Evolutionary conservation across 2,329 filamentous ascomycete genomes (phyloP).

Genomic region (Emmonsiellopsis sp.): DNA sequence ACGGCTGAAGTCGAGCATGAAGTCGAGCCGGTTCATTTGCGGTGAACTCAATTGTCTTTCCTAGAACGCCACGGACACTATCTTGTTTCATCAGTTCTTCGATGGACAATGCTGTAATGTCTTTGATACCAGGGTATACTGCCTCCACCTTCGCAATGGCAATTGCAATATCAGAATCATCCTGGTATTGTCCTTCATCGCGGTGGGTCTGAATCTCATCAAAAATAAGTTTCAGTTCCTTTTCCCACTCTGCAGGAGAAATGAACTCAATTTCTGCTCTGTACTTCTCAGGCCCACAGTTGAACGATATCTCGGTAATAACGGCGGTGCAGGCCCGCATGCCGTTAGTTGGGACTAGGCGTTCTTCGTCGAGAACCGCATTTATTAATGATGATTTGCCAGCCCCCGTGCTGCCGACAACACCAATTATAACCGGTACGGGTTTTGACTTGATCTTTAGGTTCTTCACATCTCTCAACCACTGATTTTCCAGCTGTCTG

Average conservation of each 20-base stretch:
- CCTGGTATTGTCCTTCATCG: slow-evolving; percentile 25
- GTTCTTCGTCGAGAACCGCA: slow-evolving; percentile 52
- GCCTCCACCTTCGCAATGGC: slow-evolving; percentile 34
- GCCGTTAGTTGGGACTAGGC: slow-evolving; percentile 47
- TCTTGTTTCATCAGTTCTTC: slow-evolving; percentile 34
- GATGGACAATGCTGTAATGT: slow-evolving; percentile 28
- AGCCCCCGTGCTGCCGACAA: slow-evolving; percentile 52
- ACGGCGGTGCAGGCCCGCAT: slow-evolving; percentile 55
- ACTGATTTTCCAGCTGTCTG: background rate
- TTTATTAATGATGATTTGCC: slow-evolving; percentile 57
- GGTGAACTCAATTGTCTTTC: slow-evolving; percentile 33
- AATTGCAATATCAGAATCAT: slow-evolving; percentile 35
- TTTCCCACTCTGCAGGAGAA: slow-evolving; percentile 40
- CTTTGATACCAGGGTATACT: slow-evolving; percentile 29
- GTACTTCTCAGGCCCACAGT: slow-evolving; percentile 40
- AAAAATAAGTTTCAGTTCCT: slow-evolving; percentile 42
- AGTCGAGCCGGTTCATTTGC: slow-evolving; percentile 32
- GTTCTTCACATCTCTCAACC: background rate
- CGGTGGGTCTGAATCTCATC: slow-evolving; percentile 30
- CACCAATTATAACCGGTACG: slow-evolving; percentile 44
- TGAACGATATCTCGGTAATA: slow-evolving; percentile 52
- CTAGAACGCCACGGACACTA: slow-evolving; percentile 36
- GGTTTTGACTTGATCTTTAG: slow-evolving; percentile 23
- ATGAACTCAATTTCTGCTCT: slow-evolving; percentile 52
- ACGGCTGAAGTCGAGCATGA: slow-evolving; percentile 38